phyloP scores from a whole-genome alignment of 2,329 filamentous ascomycete genomes.

The Bipolaris victoriae region DNA sequence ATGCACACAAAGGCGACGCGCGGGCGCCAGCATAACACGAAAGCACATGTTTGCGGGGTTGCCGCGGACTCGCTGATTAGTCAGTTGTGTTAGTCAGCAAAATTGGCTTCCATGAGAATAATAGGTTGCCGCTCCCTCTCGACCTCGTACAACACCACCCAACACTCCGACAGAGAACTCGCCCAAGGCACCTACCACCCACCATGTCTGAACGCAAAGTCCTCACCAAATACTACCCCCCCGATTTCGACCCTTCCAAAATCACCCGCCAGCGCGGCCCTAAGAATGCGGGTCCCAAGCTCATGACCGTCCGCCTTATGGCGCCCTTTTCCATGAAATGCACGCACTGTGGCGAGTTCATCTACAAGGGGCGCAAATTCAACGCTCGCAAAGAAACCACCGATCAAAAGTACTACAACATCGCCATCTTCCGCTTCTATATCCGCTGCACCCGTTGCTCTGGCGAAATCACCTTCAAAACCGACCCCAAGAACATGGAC shows the following conservation, averaged over 20 bases:
- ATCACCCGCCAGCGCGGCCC: slow-evolving; percentile 71
- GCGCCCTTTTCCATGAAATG: slow-evolving; percentile 84
- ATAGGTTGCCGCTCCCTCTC: not conserved
- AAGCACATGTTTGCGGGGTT: slow-evolving; percentile 29
- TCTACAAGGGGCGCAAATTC: slow-evolving; percentile 93
- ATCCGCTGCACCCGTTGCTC: slow-evolving; percentile 84
- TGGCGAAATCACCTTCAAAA: slow-evolving; percentile 89
- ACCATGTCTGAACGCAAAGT: slow-evolving; percentile 88
- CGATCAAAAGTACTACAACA: slow-evolving; percentile 85
- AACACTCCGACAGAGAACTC: not conserved
- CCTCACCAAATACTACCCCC: slow-evolving; percentile 68
- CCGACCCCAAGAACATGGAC: slow-evolving; percentile 94
- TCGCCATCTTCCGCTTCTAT: slow-evolving; percentile 89
- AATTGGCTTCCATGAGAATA: not conserved
- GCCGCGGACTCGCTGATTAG: not conserved
- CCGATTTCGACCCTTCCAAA: slow-evolving; percentile 88
- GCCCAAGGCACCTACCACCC: no score
- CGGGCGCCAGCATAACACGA: slow-evolving; percentile 26
- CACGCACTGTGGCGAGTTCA: slow-evolving; percentile 74
- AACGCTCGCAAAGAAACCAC: slow-evolving; percentile 93
- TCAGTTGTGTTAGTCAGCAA: slow-evolving; percentile 23
- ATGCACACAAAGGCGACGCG: no score
- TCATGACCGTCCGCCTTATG: slow-evolving; percentile 90
- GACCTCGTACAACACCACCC: not conserved
- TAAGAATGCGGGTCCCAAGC: slow-evolving; percentile 76